Percentiles rank a stretch among this genome's conserved stretches.
These are phyloP conservation scores for Spinacia oleracea DNA, from an alignment of 179 eudicot species.

Conservation along the genomic window DNA sequence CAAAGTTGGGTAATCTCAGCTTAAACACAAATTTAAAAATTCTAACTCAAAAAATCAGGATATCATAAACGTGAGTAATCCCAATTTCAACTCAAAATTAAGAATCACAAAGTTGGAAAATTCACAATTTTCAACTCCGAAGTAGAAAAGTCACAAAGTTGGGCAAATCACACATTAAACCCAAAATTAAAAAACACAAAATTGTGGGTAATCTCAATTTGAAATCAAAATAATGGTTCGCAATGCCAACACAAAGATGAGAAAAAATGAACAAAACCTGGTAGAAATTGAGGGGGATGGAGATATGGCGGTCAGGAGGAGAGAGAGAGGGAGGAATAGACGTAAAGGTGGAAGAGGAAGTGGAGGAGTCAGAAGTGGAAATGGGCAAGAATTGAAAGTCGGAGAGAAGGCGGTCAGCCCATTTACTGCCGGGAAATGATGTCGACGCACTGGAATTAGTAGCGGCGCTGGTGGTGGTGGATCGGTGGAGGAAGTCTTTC, in stretches of 20 bases:
- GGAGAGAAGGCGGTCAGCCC: conserved; percentile 95
- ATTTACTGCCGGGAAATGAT: conserved; percentile 67
- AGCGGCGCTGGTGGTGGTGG: conserved; percentile 20
- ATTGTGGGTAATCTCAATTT: no score
- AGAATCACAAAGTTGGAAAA: neutral
- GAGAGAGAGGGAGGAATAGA: conserved; percentile 54
- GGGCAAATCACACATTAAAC: no score
- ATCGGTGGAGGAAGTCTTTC: conserved; percentile 1
- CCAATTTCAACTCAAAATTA: conserved; percentile 1
- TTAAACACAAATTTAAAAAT: neutral
- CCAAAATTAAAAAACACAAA: no score
- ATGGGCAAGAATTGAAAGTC: conserved; percentile 87
- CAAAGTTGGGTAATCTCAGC: neutral
- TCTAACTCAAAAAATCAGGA: no score
- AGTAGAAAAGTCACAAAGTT: no score
- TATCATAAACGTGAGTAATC: neutral
- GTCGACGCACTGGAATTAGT: conserved; percentile 31
- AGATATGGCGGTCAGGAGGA: conserved; percentile 68
- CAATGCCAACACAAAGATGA: neutral
- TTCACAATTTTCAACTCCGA: no score
- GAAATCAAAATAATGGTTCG: neutral
- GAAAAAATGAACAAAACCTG: conserved; percentile 22
- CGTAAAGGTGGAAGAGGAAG: conserved; percentile 33
- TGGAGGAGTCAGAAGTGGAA: conserved; percentile 30
- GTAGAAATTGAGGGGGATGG: conserved; percentile 84